Conservation (phyloP, 2,329 filamentous ascomycete species). For the Endothia cerciana region DNA sequence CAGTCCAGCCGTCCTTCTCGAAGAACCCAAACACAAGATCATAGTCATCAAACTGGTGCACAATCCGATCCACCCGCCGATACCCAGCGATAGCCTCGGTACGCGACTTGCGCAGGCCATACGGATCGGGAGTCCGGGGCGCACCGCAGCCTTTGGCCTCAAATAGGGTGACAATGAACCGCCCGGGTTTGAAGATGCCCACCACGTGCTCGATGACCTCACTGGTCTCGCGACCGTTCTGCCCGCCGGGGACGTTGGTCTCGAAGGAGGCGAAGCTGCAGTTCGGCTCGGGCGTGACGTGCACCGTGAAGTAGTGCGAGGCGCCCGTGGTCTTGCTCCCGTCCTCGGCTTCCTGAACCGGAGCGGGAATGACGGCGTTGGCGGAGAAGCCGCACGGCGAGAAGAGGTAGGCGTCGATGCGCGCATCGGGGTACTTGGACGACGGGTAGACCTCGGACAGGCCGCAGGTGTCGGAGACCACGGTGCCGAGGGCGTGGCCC, state of each 20-base stretch:
- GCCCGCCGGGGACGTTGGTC: constrained; percentile 91
- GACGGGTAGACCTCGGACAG: constrained; percentile 87
- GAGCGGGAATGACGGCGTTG: constrained; percentile 89
- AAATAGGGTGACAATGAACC: constrained; percentile 95
- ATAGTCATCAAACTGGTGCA: constrained; percentile 97
- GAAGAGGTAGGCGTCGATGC: constrained; percentile 95
- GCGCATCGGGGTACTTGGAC: constrained; percentile 85
- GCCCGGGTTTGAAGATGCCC: constrained; percentile 93
- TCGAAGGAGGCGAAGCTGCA: constrained; percentile 99
- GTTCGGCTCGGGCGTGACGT: constrained; percentile 95
- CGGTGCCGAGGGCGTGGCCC: constrained; percentile 88
- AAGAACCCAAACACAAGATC: constrained; percentile 97
- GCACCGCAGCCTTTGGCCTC: constrained; percentile 72
- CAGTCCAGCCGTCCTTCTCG: constrained; percentile 79
- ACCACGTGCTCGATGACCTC: constrained; percentile 95
- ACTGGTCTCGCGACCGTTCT: constrained; percentile 84
- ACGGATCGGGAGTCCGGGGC: constrained; percentile 41
- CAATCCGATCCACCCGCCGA: constrained; percentile 86
- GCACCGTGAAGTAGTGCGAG: constrained; percentile 95
- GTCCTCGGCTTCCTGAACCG: constrained; percentile 50
- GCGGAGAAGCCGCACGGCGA: constrained; percentile 96
- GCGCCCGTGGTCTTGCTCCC: constrained; percentile 43
- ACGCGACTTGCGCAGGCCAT: constrained; percentile 47
- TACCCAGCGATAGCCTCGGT: constrained; percentile 87
- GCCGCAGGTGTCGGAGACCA: constrained; percentile 89